Evolutionary conservation across 176 grass and related monocot species (phyloP).

Genomic region (Hyparrhenia diplandra): DNA sequence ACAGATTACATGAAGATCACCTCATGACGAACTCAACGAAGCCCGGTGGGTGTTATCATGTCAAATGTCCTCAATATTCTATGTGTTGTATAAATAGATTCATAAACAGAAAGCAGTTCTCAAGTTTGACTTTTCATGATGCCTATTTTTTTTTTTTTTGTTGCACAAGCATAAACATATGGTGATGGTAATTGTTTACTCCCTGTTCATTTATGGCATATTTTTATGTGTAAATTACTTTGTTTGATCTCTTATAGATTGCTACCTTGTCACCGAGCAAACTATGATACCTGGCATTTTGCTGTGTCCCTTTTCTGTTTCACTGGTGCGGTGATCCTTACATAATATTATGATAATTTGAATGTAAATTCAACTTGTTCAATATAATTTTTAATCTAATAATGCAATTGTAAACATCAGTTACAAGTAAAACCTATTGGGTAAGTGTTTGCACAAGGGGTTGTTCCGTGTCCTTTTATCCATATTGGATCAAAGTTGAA

Average conservation of each 20-base stretch:
- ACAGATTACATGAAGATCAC: not conserved
- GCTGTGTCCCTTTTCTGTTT: conserved; percentile 11
- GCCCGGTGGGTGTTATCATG: not conserved
- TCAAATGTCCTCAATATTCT: not conserved
- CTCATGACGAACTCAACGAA: not conserved
- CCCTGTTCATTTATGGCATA: not conserved
- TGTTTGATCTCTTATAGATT: too few relatives aligned
- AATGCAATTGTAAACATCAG: not conserved
- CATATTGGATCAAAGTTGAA: conserved; percentile 8
- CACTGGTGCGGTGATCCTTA: not conserved
- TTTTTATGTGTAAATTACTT: conserved; percentile 7
- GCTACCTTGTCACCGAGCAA: too few relatives aligned
- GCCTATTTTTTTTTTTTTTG: not conserved
- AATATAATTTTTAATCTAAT: not conserved
- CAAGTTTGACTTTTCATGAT: not conserved
- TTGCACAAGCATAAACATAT: not conserved
- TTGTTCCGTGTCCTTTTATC: not conserved
- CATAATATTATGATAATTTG: not conserved
- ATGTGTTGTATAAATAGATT: not conserved
- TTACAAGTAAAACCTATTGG: not conserved
- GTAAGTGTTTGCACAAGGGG: not conserved
- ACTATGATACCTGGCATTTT: not conserved
- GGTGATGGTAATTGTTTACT: not conserved
- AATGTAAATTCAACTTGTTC: not conserved
- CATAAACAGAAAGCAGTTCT: not conserved